Evolutionary conservation across 768 basidiomycete species (phyloP).

Genomic region (Tephrocybe sp.): DNA sequence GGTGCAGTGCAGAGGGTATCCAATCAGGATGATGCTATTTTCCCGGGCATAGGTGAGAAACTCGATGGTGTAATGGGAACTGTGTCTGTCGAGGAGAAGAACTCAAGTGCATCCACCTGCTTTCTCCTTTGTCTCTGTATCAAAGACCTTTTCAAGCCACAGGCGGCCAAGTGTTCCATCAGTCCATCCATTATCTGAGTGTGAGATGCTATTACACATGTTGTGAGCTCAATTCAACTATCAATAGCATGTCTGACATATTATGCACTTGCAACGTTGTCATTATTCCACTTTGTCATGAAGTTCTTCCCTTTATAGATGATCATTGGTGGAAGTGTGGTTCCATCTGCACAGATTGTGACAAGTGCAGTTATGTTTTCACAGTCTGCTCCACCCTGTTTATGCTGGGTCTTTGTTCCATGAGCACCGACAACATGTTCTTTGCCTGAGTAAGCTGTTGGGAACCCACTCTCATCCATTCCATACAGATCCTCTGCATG

Average conservation of each 20-base stretch:
- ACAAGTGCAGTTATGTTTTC: slow-evolving; percentile 17
- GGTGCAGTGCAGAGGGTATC: background rate
- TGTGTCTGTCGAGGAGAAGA: slow-evolving; percentile 40
- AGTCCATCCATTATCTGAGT: background rate
- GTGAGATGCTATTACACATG: background rate
- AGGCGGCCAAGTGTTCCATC: background rate
- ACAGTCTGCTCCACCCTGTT: background rate
- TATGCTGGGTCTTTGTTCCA: slow-evolving; percentile 5
- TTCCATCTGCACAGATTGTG: background rate
- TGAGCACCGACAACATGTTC: background rate
- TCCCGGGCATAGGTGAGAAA: background rate
- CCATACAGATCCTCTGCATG: slow-evolving; percentile 1
- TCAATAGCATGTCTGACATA: background rate
- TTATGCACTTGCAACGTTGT: background rate
- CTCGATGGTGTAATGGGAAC: slow-evolving; percentile 26
- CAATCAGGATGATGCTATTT: background rate
- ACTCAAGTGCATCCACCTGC: slow-evolving; percentile 22
- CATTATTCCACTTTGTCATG: background rate
- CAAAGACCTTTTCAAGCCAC: slow-evolving; percentile 26
- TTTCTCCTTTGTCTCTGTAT: background rate
- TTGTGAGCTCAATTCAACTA: background rate
- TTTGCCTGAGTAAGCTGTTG: background rate
- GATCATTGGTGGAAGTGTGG: background rate
- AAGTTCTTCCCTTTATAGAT: background rate
- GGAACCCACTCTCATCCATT: slow-evolving; percentile 7